Conservation (phyloP, 495 filamentous ascomycete species). For the Penicillium odoratum region DNA sequence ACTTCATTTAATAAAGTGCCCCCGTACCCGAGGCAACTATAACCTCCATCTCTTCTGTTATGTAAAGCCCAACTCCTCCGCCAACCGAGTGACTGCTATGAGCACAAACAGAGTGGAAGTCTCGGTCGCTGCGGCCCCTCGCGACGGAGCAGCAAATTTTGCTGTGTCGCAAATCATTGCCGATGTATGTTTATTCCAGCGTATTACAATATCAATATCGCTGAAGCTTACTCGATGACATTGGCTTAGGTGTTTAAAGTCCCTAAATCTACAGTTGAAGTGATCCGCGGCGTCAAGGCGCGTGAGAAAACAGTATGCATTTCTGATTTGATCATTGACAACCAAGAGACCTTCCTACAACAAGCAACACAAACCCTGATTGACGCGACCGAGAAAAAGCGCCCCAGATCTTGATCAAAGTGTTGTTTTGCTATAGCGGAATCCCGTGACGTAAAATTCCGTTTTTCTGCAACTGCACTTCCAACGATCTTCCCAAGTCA, state of each 20-base stretch:
- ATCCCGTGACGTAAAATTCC: conserved; percentile 30
- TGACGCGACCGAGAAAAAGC: conserved; percentile 9
- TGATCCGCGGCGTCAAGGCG: conserved; percentile 63
- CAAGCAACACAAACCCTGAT: conserved; percentile 18
- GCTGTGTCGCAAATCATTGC: conserved; percentile 65
- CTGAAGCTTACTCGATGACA: background rate
- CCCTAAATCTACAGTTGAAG: conserved; percentile 62
- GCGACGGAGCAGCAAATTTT: conserved; percentile 66
- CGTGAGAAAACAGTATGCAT: conserved; percentile 59
- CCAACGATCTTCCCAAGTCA: background rate
- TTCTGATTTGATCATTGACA: conserved; percentile 26
- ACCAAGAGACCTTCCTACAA: conserved; percentile 32
- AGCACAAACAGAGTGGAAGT: conserved; percentile 57
- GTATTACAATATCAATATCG: background rate
- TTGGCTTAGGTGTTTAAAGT: conserved; percentile 51
- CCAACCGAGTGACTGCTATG: conserved; percentile 54
- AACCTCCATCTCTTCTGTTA: conserved; percentile 54
- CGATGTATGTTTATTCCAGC: conserved; percentile 44
- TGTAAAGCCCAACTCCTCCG: conserved; percentile 64
- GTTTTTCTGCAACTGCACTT: conserved; percentile 10
- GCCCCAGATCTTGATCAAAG: background rate
- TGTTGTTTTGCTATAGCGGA: background rate
- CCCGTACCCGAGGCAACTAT: conserved; percentile 11
- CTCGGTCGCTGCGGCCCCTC: conserved; percentile 60
- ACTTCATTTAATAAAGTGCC: conserved; percentile 29